Evolutionary conservation across 2,329 filamentous ascomycete genomes (phyloP).

Genomic region (Sarocladium strictum): DNA sequence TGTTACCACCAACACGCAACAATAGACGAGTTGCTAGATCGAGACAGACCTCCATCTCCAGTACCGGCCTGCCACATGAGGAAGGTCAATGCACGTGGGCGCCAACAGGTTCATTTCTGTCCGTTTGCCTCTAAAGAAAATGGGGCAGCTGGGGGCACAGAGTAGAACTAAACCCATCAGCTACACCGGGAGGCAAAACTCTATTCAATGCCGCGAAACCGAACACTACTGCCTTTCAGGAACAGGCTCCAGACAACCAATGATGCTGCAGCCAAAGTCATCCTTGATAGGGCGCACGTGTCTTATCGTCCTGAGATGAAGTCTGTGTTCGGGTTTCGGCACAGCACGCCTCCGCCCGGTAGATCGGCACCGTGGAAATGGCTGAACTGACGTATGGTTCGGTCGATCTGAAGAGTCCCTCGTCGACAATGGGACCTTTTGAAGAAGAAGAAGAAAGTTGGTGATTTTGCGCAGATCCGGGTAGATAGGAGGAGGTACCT

Average conservation of each 20-base stretch:
- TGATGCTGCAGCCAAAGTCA: not conserved
- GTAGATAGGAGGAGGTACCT: not conserved
- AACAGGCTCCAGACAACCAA: not conserved
- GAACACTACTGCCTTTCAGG: not conserved
- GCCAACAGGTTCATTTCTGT: not conserved
- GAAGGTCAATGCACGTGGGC: not conserved
- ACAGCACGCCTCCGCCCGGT: not conserved
- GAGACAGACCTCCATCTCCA: too few relatives aligned
- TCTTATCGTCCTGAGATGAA: not conserved
- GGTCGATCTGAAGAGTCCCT: too few relatives aligned
- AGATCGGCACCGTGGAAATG: not conserved
- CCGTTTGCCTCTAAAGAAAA: not conserved
- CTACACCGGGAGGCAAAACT: too few relatives aligned
- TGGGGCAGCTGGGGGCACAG: too few relatives aligned
- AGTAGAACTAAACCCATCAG: not conserved
- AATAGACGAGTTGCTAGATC: too few relatives aligned
- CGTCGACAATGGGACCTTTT: not conserved
- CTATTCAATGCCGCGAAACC: too few relatives aligned
- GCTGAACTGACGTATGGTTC: not conserved
- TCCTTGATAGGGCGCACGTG: not conserved
- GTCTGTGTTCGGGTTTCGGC: not conserved
- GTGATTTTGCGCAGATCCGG: not conserved
- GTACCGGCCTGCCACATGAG: not conserved
- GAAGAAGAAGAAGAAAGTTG: not conserved
- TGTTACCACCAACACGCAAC: too few relatives aligned